phyloP scores from a whole-genome alignment of 108 stramenopile genomes.

The Nitzschia sp. region DNA sequence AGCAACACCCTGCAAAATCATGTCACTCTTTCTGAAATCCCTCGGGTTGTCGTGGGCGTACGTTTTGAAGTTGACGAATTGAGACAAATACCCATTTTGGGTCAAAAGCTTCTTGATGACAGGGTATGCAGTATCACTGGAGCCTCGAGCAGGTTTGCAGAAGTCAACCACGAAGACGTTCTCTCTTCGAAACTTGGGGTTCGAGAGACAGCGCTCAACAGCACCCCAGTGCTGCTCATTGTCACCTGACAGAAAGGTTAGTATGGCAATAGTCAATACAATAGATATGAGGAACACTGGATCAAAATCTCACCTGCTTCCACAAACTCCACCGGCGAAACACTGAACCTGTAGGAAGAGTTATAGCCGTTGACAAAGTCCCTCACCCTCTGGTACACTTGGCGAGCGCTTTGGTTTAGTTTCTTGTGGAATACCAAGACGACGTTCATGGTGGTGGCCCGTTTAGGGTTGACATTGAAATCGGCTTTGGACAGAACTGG shows the following conservation, averaged over 20 bases:
- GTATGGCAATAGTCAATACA: background rate
- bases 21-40: constrained; percentile 35
- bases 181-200: background rate
- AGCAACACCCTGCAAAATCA: constrained; percentile 55
- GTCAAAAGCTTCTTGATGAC: constrained; percentile 52
- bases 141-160: constrained; percentile 41
- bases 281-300: background rate
- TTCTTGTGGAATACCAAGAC: constrained; percentile 42
- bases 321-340: constrained; percentile 38
- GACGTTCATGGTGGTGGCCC: constrained; percentile 44
- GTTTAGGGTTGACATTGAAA: constrained; percentile 46
- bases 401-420: constrained; percentile 25
- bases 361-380: constrained; percentile 44
- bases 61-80: constrained; percentile 65
- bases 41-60: constrained; percentile 49
- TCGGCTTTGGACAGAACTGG: constrained; percentile 43
- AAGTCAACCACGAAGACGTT: constrained; percentile 56
- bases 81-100: constrained; percentile 45
- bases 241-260: constrained; percentile 20
- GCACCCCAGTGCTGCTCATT: constrained; percentile 43
- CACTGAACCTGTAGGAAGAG: constrained; percentile 41
- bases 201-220: constrained; percentile 44
- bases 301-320: too few relatives aligned
- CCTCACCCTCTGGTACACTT: constrained; percentile 41
- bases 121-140: constrained; percentile 53